Evolutionary conservation across 2,329 filamentous ascomycete species (phyloP), one percentile per base, ranked within the genome.

Genomic region (Penicillium decumbens): DNA sequence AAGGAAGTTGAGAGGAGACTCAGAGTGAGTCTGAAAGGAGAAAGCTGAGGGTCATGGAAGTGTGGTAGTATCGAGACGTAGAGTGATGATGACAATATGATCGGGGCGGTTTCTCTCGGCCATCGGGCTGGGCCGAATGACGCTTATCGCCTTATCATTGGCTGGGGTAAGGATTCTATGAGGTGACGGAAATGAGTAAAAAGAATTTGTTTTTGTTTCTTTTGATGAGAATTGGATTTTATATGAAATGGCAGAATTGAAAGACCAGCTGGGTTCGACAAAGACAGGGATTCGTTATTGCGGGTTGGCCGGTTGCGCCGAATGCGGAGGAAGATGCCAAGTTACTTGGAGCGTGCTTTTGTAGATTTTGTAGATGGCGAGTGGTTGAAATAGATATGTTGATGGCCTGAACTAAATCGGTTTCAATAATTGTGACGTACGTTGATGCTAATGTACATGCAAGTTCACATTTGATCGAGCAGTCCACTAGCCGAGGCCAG

Each of bases 401-500:
- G 32, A 20, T 35, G 6, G 32, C 4, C 20, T 15, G 20, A 18
- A 18, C 15, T 18, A 18, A 35, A 3, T 20, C 7, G 3, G 15
- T 10, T 23, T 23, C 18, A 10, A 20, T 20, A 20, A 37, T 12
- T 20, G 33, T 37, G 8, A 20, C 20, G 8, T 20, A 23, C 20
- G 8, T 8, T 20, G 15, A 37, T 20, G 33, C 8, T 8, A n/a
- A 33, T 15, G 6, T 23, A 23, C 4, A 23, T 23, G 20, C 20
- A 24, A 40, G 38, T 40, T 51, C 27, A 53, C 41, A 18, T 45
- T 43, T 30, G 27, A 41, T 20, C 25, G 32, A 28, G 28, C 30
- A 12, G 15, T 45, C 23, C 4, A 43, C 62, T 66, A 66, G 60
- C 64, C 64, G 64, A 66, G 64, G 64, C 64, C 57, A 55, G 49